Conservation (phyloP, 1,284 basidiomycete genomes). For the Farysia itapuensis region DNA sequence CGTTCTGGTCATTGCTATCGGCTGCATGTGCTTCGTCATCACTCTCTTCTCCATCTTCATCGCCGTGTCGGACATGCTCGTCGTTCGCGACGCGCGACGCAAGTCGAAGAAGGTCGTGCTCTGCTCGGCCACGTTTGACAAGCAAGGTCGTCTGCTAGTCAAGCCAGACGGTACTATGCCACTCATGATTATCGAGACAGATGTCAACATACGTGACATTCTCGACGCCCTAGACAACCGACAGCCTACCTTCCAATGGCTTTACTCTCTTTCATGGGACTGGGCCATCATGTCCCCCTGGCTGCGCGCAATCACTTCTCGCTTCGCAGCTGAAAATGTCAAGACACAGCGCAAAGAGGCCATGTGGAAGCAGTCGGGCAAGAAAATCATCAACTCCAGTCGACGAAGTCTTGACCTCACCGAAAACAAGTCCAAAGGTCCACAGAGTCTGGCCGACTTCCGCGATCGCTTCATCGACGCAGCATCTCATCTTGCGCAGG, state of each 20-base stretch:
- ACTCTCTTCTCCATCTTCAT: constrained; percentile 62
- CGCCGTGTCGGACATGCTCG: constrained; percentile 60
- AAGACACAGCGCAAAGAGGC: constrained; percentile 37
- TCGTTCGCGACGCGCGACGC: constrained; percentile 59
- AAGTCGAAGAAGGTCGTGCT: constrained; percentile 64
- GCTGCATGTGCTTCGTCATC: constrained; percentile 63
- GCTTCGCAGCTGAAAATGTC: constrained; percentile 28
- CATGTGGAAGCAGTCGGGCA: constrained; percentile 38
- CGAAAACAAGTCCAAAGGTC: constrained; percentile 28
- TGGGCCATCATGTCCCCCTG: constrained; percentile 63
- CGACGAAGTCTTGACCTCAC: constrained; percentile 31
- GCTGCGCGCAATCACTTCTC: constrained; percentile 61
- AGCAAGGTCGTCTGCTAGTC: constrained; percentile 63
- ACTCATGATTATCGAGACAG: constrained; percentile 64
- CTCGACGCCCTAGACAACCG: constrained; percentile 63
- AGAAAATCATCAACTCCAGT: constrained; percentile 46
- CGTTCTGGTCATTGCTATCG: constrained; percentile 60
- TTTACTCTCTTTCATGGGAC: constrained; percentile 64
- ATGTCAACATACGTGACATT: constrained; percentile 61
- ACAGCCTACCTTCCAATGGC: constrained; percentile 64
- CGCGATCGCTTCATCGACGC: constrained; percentile 63
- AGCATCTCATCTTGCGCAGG: constrained; percentile 61
- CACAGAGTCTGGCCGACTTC: constrained; percentile 60
- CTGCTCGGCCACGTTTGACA: constrained; percentile 63
- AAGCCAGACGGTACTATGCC: constrained; percentile 64